phyloP scores from a whole-genome alignment of 73 alveolate genomes.

The Paramecium sexaurelia region DNA sequence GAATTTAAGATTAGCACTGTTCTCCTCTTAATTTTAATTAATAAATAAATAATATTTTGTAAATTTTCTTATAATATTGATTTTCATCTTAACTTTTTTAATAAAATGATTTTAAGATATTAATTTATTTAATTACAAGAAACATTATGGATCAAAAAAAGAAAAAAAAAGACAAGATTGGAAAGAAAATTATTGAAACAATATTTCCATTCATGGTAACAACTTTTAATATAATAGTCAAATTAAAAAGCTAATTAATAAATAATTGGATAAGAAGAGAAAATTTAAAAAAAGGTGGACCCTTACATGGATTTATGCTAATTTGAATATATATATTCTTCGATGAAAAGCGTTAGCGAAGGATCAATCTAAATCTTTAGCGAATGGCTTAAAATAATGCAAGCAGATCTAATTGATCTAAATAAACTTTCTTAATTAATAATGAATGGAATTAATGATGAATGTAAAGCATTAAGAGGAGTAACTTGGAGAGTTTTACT shows the following conservation, averaged over 20 bases:
- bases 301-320: slow-evolving; percentile 30
- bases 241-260: neutral
- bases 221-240: neutral
- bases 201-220: slow-evolving; percentile 6
- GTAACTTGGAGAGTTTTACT: slow-evolving; percentile 33
- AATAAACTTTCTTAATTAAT: neutral
- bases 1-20: no score
- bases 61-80: no score
- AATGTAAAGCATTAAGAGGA: slow-evolving; percentile 47
- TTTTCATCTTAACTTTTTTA: no score
- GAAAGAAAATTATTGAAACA: slow-evolving; percentile 22
- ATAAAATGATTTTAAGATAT: no score
- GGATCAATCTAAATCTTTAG: neutral
- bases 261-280: neutral
- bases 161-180: neutral
- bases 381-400: slow-evolving; percentile 32
- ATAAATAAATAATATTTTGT: no score
- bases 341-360: slow-evolving; percentile 53
- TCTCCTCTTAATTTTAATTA: no score
- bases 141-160: slow-evolving; percentile 1
- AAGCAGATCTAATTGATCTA: slow-evolving; percentile 15
- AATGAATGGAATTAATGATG: slow-evolving; percentile 20
- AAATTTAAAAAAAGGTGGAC: neutral
- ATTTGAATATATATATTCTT: slow-evolving; percentile 41
- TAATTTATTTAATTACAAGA: neutral